Conservation (phyloP, 805 yeast species). For the Cyberlindnera japonica region DNA sequence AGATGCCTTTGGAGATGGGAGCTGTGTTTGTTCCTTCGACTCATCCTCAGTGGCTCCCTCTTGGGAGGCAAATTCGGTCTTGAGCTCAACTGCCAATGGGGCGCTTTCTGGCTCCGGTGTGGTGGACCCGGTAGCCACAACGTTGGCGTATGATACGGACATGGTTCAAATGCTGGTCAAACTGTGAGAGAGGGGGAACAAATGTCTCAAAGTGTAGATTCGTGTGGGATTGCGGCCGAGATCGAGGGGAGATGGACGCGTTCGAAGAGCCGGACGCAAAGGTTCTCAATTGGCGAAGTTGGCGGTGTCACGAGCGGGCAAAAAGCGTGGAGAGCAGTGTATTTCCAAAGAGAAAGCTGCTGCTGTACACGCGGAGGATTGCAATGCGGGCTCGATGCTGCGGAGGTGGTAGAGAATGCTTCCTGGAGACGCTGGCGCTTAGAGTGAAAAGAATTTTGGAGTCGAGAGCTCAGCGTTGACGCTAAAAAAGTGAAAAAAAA, state of each 20-base stretch:
- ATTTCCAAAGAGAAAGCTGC: too few species aligned
- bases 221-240: too few species aligned
- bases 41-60: slow-evolving; percentile 5
- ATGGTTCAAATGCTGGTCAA: too few species aligned
- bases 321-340: too few species aligned
- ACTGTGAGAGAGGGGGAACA: too few species aligned
- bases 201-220: too few species aligned
- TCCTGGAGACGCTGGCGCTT: background rate
- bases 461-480: slow-evolving; percentile 5
- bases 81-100: slow-evolving; percentile 7
- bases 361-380: background rate
- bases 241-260: slow-evolving; percentile 1
- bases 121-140: slow-evolving; percentile 24
- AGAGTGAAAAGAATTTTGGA: slow-evolving; percentile 7
- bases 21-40: slow-evolving; percentile 15
- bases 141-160: slow-evolving; percentile 31
- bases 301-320: too few species aligned
- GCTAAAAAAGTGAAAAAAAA: slow-evolving; percentile 12
- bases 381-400: background rate
- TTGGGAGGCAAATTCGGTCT: background rate
- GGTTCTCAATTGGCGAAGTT: slow-evolving; percentile 1
- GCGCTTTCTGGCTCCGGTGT: slow-evolving; percentile 19
- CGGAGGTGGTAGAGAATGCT: background rate
- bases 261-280: too few species aligned
- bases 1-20: slow-evolving; percentile 29